A percentile compares a stretch with the other conserved stretches of the same genome.
phyloP scores from a whole-genome alignment of 495 filamentous ascomycete genomes.

The Thermothielavioides terrestris region DNA sequence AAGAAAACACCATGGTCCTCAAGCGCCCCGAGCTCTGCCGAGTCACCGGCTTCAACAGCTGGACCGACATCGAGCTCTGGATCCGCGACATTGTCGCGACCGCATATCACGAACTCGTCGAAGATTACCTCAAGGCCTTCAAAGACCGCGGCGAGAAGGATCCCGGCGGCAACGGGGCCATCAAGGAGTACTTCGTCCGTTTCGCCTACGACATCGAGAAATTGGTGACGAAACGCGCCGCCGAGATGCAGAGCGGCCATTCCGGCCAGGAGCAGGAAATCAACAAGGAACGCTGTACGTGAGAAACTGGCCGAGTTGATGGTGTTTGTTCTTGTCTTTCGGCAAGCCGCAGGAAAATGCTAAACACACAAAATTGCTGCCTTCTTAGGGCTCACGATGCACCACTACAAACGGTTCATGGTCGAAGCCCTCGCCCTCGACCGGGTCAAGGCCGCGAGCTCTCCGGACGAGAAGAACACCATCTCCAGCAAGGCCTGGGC shows the following conservation, averaged over 20 bases:
- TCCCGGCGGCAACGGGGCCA: not conserved
- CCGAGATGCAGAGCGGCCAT: not conserved
- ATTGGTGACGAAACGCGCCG: not conserved
- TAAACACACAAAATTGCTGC: not conserved
- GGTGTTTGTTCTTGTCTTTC: too few relatives aligned
- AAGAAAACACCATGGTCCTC: not conserved
- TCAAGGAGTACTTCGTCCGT: not conserved
- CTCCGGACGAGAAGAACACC: not conserved
- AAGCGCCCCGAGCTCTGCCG: not conserved
- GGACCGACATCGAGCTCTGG: not conserved
- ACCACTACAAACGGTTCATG: not conserved
- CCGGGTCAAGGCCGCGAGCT: not conserved
- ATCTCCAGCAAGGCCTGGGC: not conserved
- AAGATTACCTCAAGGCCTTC: not conserved
- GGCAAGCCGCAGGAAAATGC: too few relatives aligned
- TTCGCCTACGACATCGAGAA: not conserved
- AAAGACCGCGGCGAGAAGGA: not conserved
- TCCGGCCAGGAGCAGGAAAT: too few relatives aligned
- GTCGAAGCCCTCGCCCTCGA: not conserved
- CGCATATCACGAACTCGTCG: not conserved
- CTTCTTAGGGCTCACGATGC: not conserved
- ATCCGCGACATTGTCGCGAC: not conserved
- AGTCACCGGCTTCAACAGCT: not conserved
- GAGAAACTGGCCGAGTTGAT: too few relatives aligned
- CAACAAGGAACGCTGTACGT: not conserved